Evolutionary conservation across 2,329 filamentous ascomycete species (phyloP), one percentile per base, ranked within the genome.

Genomic region (Leptoxyphium fumago): DNA sequence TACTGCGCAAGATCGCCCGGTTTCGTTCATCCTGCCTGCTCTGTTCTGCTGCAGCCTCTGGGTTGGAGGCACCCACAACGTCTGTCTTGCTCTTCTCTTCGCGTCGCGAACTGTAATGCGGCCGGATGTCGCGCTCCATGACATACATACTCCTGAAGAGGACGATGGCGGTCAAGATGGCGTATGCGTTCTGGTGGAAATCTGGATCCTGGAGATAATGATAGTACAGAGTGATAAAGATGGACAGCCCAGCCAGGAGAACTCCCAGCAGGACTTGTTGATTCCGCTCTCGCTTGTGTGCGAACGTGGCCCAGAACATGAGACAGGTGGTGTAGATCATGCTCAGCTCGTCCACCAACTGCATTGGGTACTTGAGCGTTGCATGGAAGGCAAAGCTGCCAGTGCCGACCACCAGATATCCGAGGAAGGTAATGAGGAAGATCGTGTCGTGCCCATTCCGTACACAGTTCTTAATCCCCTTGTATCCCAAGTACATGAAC

Each of bases 181-280:
- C 83, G 53, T 87, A 93, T 4, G 80, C 81, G 48, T 77, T 79
- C 59, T 93, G 84, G 63, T 93, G 86, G 61, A 93, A 93, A 1
- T 76, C 69, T 0, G 86, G 84, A 50, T 93, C 80, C 58, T 88
- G 84, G 13, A 87, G 77, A 49, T 84, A 77, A 57, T 87, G 82
- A 63, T 94, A 94, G 61, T 82, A 76, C 36, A 82, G 69, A 11
- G 85, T 91, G 60, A 93, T 88, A 55, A 79, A 82, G 26, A 72
- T 46, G 4, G 69, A 64, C 15, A 74, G 57, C 2, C 55, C 63
- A 5, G 77, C 57, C 9, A 84, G 69, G 11, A 67, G 68, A 4
- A 78, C 36, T 7, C 70, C 83, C 8, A 87, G 67, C 10, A 72
- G 46, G 1, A 69, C 53, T 1, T 75, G 71, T 47, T 75, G 69